Conservation (phyloP, 1,284 basidiomycete genomes). For the Trichosporon ovoides region DNA sequence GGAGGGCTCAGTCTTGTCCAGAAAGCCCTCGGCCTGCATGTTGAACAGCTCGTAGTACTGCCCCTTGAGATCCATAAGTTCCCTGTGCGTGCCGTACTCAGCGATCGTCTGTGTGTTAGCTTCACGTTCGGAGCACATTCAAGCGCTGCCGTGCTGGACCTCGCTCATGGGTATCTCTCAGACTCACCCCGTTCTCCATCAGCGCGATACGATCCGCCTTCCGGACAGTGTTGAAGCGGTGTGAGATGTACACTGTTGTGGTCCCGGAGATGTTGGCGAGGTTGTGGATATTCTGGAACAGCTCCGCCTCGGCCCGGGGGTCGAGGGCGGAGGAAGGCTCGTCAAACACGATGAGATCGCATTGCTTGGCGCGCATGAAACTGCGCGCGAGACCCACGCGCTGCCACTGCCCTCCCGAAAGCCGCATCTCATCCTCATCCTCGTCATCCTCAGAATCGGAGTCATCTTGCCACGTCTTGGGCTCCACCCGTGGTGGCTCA, state of each 20-base stretch:
- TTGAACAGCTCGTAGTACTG: constrained; percentile 28
- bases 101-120: constrained; percentile 51
- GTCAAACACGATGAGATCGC: constrained; percentile 72
- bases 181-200: constrained; percentile 65
- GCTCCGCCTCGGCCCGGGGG: constrained; percentile 68
- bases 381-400: constrained; percentile 72
- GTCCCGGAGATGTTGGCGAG: constrained; percentile 43
- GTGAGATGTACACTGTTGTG: constrained; percentile 76
- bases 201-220: constrained; percentile 59
- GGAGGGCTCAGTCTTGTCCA: neutral
- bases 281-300: constrained; percentile 54
- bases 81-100: constrained; percentile 73
- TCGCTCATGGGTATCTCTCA: too few species aligned
- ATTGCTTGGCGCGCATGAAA: constrained; percentile 76
- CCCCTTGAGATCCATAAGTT: constrained; percentile 56
- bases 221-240: constrained; percentile 55
- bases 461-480: neutral
- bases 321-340: constrained; percentile 60
- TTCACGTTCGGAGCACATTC: too few species aligned
- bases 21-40: constrained; percentile 8
- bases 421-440: neutral
- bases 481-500: neutral
- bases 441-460: neutral
- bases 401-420: constrained; percentile 62
- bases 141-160: too few species aligned